Evolutionary conservation across 306 rosid genomes (phyloP), one percentile per base, ranked within the genome.

Genomic region (Gillenia trifoliata): DNA sequence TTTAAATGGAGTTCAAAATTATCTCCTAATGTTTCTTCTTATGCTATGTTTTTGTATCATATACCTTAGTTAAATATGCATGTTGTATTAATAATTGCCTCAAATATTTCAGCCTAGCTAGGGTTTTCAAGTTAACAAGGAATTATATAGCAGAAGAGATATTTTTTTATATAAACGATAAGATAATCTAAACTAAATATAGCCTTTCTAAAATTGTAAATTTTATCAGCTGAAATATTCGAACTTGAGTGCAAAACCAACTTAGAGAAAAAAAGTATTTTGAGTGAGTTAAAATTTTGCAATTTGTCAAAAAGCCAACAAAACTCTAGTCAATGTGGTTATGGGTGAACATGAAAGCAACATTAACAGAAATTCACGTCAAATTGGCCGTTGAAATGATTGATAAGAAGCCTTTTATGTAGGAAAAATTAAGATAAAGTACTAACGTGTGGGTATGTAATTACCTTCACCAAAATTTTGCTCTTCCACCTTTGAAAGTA

Each of bases 391-490:
- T 45, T 56, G 64, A 70, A 70, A 75, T 47, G 57, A 64, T 54
- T 63, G 60, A 10, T 22, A 43, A 38, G 50, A 34, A 25, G 36
- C 47, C 66, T 68, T n/a, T n/a, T 79, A 20, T 55, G n/a, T 50
- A 8, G 19, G 28, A 5, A 34, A 28, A 59, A 2, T 19, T 64
- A 55, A 22, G 69, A 60, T 67, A 12, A 68, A 59, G 34, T 23
- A 26, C 10, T 34, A 52, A 59, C 61, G 71, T 71, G 78, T 76
- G 67, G 81, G 81, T 78, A 47, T 69, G 80, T 55, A 60, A 16
- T 17, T 54, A 70, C 57, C 50, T 80, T 55, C 56, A 20, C 56
- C 73, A 34, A 76, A 64, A 41, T 55, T 64, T 68, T 66, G 26
- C 10, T 71, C 36, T 28, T 59, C 64, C 34, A 69, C 68, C 17